Evolutionary conservation across 176 grass and related monocot species (phyloP).

Genomic region (Otatea glauca): DNA sequence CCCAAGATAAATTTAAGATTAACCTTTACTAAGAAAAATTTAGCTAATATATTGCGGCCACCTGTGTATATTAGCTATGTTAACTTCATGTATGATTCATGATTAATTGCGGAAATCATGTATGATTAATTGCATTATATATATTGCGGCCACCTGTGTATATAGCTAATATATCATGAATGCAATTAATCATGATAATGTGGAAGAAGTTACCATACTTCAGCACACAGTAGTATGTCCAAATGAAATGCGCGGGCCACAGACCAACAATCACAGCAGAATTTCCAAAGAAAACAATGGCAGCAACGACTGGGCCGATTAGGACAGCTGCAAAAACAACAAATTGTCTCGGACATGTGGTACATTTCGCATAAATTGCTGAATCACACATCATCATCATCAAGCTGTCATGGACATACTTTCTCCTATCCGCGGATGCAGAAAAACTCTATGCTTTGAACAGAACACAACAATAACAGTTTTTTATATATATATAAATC

Average conservation of each 20-base stretch:
- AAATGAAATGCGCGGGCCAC: conserved; percentile 87
- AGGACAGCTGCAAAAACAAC: conserved; percentile 52
- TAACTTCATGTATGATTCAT: too few relatives aligned
- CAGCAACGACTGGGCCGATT: conserved; percentile 49
- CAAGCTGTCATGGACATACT: background rate
- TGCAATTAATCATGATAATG: background rate
- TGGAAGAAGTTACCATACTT: conserved; percentile 56
- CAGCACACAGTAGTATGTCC: conserved; percentile 84
- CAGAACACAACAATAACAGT: background rate
- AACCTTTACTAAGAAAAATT: background rate
- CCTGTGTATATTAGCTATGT: too few relatives aligned
- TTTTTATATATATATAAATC: too few relatives aligned
- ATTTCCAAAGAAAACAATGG: conserved; percentile 63
- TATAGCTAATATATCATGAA: too few relatives aligned
- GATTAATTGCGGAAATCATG: too few relatives aligned
- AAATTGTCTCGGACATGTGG: background rate
- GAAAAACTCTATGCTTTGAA: background rate
- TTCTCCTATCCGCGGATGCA: background rate
- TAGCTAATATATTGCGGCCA: background rate
- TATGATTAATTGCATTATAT: too few relatives aligned
- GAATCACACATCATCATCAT: background rate
- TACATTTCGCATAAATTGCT: background rate
- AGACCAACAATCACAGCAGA: conserved; percentile 68
- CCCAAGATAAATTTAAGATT: background rate
- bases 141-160: background rate